Base-by-base conservation (phyloP, 106 monocot genomes). In the Posidonia australis region DNA sequence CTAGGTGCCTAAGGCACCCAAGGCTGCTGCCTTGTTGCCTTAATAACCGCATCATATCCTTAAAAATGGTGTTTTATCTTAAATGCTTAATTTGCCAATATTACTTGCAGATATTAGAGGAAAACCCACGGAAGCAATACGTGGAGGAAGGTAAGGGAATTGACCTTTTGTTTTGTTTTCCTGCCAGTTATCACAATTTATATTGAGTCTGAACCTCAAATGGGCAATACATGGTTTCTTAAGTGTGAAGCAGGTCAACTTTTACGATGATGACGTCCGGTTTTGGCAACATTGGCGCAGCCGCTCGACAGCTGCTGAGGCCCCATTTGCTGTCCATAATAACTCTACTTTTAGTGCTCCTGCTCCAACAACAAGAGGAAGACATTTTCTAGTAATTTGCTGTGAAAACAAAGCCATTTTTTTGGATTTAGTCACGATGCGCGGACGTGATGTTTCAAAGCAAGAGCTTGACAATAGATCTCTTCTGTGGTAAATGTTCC, bases 381-480 rank as follows among this genome's bases (percentile, higher is more conserved):
- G 94, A 48, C 94, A 96, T 74, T 96, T 96, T 79, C 76, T 96
- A 36, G 94, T 90, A n/a, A 87, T 96, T 69, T 96, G 94, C 63
- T 96, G 94, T 47, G 94, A 96, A 71, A 96, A 96, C 44, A 96
- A 96, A 74, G 94, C 84, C 26, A 87, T 89, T 51, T 96, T 96
- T 78, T 78, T 96, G 69, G 94, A 96, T 79, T 75, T 96, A 70
- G 94, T 96, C 55, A 90, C 94, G 46, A 96, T 96, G 94, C 79
- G 90, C 68, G 94, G 94, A 10, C 81, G 94, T 30, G 94, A 96
- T 78, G 90, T 96, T 43, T 90, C 90, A 44, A 96, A 96, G 62
- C 86, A 84, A 46, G 94, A 96, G 66, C 94, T 96, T 70, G 94
- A 96, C 63, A 96, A 96, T 63, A 86, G 74, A 65, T 96, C 90